Evolutionary conservation across 441 rosid genomes (phyloP).

Genomic region (Lepidium campestre): DNA sequence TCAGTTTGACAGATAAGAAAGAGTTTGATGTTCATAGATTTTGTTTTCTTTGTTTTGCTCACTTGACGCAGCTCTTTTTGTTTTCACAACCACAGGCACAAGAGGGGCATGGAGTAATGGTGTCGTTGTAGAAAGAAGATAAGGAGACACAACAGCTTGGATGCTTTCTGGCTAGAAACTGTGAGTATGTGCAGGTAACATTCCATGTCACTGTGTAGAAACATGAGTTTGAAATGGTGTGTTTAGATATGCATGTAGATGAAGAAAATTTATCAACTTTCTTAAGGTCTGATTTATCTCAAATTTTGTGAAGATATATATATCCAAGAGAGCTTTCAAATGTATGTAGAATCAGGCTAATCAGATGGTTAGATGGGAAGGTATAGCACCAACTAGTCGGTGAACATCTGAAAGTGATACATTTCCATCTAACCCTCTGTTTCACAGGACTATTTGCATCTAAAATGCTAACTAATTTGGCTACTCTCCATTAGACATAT

Average conservation of each 20-base stretch:
- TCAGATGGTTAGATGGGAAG: not conserved
- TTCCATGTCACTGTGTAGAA: conserved; percentile 85
- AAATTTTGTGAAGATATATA: not conserved
- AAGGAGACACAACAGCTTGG: conserved; percentile 83
- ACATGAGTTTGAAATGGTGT: not conserved
- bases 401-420: not conserved
- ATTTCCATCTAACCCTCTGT: not conserved
- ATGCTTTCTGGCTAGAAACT: conserved; percentile 68
- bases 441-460: not conserved
- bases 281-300: not conserved
- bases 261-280: not conserved
- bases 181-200: conserved; percentile 92
- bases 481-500: not conserved
- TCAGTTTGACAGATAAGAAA: not conserved
- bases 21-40: not conserved
- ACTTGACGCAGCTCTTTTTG: conserved; percentile 57
- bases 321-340: not conserved
- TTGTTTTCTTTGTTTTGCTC: conserved; percentile 13
- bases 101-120: conserved; percentile 70
- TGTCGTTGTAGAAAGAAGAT: conserved; percentile 83
- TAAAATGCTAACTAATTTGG: not conserved
- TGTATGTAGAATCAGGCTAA: not conserved
- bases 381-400: not conserved
- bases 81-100: conserved; percentile 86
- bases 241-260: not conserved